A percentile compares a stretch with the other conserved stretches of the same genome.
phyloP scores from a whole-genome alignment of 192 early-diverging fungal species.

The Coemansia sp. region DNA sequence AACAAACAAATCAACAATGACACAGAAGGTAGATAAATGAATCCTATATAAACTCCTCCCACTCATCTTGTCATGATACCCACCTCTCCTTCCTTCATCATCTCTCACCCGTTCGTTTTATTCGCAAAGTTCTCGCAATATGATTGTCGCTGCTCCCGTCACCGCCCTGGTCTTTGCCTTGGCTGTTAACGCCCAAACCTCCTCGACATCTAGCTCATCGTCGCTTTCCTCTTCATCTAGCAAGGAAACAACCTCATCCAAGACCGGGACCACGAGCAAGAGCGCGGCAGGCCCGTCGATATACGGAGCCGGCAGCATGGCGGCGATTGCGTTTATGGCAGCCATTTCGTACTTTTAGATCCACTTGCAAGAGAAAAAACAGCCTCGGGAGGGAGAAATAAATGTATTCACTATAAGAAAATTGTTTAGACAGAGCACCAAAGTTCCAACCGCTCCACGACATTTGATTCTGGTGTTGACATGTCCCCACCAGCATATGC shows the following conservation, averaged over 20 bases:
- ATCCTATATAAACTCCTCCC: neutral
- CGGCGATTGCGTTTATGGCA: constrained; percentile 15
- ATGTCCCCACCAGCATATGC: constrained; percentile 57
- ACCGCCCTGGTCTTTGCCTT: neutral
- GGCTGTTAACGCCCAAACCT: neutral
- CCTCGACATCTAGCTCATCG: neutral
- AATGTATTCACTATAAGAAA: neutral
- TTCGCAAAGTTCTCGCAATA: neutral
- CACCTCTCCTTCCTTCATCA: neutral
- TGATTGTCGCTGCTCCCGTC: constrained; percentile 4
- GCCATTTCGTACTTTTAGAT: constrained; percentile 29
- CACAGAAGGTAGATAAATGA: neutral
- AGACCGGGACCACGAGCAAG: neutral
- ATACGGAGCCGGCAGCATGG: constrained; percentile 3
- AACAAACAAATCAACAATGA: neutral
- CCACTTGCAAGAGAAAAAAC: no score
- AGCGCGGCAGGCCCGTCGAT: constrained; percentile 8
- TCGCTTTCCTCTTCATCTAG: neutral
- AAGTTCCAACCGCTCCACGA: constrained; percentile 59
- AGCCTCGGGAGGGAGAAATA: neutral
- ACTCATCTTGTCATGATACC: neutral
- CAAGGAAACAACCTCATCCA: neutral
- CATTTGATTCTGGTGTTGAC: constrained; percentile 43
- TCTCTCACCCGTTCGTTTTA: neutral
- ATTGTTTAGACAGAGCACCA: constrained; percentile 47